Percentiles rank a stretch among this genome's conserved stretches.
Evolutionary conservation across 306 rosid genomes (phyloP).

Genomic region (Glycine latifolia): DNA sequence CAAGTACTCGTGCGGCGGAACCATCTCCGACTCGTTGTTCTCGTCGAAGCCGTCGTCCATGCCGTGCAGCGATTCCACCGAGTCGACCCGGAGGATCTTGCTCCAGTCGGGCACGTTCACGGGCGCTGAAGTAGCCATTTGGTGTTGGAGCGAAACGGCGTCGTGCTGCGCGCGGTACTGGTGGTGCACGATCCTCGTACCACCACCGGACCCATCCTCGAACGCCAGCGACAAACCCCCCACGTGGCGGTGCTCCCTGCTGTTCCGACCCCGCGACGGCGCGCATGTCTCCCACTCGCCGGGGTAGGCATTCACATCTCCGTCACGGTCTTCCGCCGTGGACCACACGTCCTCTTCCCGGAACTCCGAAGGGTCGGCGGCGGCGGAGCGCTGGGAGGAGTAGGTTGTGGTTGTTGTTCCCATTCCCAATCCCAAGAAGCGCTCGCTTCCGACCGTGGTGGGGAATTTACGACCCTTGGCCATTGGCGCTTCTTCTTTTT

Average conservation of each 20-base stretch:
- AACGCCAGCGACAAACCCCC: conserved; percentile 80
- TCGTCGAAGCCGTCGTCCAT: conserved; percentile 54
- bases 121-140: conserved; percentile 86
- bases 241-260: conserved; percentile 34
- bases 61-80: conserved; percentile 75
- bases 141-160: conserved; percentile 47
- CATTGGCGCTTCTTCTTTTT: conserved; percentile 48
- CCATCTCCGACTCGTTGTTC: conserved; percentile 63
- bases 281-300: conserved; percentile 53
- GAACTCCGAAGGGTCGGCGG: conserved; percentile 63
- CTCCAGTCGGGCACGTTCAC: conserved; percentile 99
- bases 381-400: conserved; percentile 42
- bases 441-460: conserved; percentile 63
- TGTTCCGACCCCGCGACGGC: conserved; percentile 43
- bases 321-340: conserved; percentile 47
- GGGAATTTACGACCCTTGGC: conserved; percentile 87
- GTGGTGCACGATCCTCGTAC: conserved; percentile 72
- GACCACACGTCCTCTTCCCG: conserved; percentile 90
- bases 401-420: conserved; percentile 47
- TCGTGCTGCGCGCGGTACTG: conserved; percentile 66
- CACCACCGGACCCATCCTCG: conserved; percentile 51
- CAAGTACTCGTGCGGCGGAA: conserved; percentile 96
- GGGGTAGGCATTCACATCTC: conserved; percentile 2
- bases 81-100: conserved; percentile 80
- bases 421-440: conserved; percentile 57